Evolutionary conservation across 805 yeast genomes (phyloP), one percentile per base, ranked within the genome.

Genomic region (Lipomyces sp.): DNA sequence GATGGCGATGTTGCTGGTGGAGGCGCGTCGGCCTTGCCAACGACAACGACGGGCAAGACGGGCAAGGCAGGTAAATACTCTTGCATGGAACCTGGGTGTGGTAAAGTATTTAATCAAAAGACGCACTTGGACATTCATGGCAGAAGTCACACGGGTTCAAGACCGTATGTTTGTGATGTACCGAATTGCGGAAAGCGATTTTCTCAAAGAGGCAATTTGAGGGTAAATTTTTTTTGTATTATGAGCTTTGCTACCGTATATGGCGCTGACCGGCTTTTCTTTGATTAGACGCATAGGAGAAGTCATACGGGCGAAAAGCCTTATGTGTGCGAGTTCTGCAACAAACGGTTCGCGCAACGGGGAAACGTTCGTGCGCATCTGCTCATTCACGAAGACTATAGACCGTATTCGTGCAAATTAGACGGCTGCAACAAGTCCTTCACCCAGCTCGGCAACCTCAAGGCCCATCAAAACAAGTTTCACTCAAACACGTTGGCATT

Each of bases 271-370:
- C 11, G 54, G 54, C 60, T 50, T 15, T 37, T 8, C 3, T 32
- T 18, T 3, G 4, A 34, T 13, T 51, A 65, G 65, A 92, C 97
- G 0, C 97, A 92, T 79, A 80, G 87, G 73, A 80, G 97, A 69
- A 80, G 92, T 42, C 97, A 92, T 74, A 92, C 97, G 0, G 97
- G 97, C 34, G 97, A 93, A 73, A 90, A 90, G 75, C 98, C 98
- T 3, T 93, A 88, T 75, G 81, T 83, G 48, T 93, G 98, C 80
- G 87, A 86, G 24, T 78, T 84, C 8, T 93, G 98, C 77, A 85
- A 85, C 30, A 85, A 91, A 67, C 82, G 86, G 42, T 93, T 93
- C 77, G 90, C 96, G 62, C 84, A 97, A 73, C 90, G 93, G 77
- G 98, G 98, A 18, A 93, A 93, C 78, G 82, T 91, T 71, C 93